Evolutionary conservation across 176 grass and related monocot species (phyloP).

Genomic region (Paspalum vaginatum): DNA sequence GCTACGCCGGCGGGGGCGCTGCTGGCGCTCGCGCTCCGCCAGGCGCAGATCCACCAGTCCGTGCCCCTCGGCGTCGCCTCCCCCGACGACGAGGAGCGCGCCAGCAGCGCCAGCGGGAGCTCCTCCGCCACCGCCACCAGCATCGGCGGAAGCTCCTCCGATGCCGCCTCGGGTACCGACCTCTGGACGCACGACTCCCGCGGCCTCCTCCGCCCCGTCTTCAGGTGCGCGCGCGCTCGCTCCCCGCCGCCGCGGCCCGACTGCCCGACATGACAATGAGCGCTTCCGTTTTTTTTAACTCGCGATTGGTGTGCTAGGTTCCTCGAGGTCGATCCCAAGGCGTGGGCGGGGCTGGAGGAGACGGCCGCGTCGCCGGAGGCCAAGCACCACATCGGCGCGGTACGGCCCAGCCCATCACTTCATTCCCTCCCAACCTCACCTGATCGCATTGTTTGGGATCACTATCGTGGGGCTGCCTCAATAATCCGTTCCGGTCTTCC

Average conservation of each 20-base stretch:
- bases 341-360: constrained; percentile 89
- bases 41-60: constrained; percentile 94
- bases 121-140: constrained; percentile 35
- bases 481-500: not conserved
- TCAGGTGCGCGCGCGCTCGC: constrained; percentile 56
- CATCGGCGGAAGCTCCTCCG: constrained; percentile 17
- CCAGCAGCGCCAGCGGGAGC: constrained; percentile 54
- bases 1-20: constrained; percentile 93
- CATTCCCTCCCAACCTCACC: not conserved
- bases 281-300: constrained; percentile 4
- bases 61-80: constrained; percentile 66
- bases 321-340: constrained; percentile 75
- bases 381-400: constrained; percentile 91
- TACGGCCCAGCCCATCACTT: constrained; percentile 46
- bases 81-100: constrained; percentile 31
- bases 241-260: not conserved
- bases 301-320: constrained; percentile 60
- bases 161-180: constrained; percentile 31
- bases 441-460: too few species aligned
- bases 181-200: constrained; percentile 95
- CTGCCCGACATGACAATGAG: not conserved
- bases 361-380: constrained; percentile 76
- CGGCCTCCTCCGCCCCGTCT: constrained; percentile 91
- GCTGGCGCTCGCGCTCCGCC: constrained; percentile 79
- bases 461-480: not conserved